phyloP scores from a whole-genome alignment of 1,139 yeast genomes.

The Yamadazyma membranifaciens region DNA sequence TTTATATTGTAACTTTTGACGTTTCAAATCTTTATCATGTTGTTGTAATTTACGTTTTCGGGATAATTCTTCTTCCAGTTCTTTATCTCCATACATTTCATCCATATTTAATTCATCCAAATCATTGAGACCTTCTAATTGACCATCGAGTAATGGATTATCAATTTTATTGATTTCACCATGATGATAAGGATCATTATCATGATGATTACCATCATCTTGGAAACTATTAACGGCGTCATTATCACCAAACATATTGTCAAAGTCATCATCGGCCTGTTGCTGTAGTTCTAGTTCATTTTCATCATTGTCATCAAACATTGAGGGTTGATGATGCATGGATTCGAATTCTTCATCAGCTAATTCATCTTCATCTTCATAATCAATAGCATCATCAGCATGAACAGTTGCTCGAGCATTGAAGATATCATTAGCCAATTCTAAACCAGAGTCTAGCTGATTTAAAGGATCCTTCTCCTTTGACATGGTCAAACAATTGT shows the following conservation, averaged over 20 bases:
- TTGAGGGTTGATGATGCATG: constrained; percentile 18
- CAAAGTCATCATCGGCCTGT: constrained; percentile 45
- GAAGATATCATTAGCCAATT: constrained; percentile 40
- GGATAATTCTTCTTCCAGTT: not conserved
- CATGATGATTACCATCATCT: constrained; percentile 11
- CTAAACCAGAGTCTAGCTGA: constrained; percentile 5
- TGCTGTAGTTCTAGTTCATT: constrained; percentile 31
- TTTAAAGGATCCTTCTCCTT: constrained; percentile 9
- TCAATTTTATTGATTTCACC: constrained; percentile 3
- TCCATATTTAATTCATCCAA: constrained; percentile 40
- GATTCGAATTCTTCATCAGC: constrained; percentile 69
- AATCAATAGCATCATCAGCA: constrained; percentile 93
- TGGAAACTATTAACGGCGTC: constrained; percentile 9
- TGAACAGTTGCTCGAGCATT: constrained; percentile 51
- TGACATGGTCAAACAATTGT: constrained; percentile 1
- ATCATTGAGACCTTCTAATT: constrained; percentile 41
- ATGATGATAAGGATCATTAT: constrained; percentile 5
- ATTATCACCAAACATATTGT: constrained; percentile 48
- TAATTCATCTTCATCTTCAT: constrained; percentile 90
- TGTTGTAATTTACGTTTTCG: constrained; percentile 7
- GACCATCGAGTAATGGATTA: constrained; percentile 35
- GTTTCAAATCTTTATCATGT: constrained; percentile 21
- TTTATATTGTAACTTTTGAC: constrained; percentile 24
- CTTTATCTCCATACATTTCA: constrained; percentile 30
- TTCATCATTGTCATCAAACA: constrained; percentile 19